Evolutionary conservation across 768 basidiomycete genomes (phyloP), one percentile per base, ranked within the genome.

Genomic region (Hemileccinum rubropunctum): DNA sequence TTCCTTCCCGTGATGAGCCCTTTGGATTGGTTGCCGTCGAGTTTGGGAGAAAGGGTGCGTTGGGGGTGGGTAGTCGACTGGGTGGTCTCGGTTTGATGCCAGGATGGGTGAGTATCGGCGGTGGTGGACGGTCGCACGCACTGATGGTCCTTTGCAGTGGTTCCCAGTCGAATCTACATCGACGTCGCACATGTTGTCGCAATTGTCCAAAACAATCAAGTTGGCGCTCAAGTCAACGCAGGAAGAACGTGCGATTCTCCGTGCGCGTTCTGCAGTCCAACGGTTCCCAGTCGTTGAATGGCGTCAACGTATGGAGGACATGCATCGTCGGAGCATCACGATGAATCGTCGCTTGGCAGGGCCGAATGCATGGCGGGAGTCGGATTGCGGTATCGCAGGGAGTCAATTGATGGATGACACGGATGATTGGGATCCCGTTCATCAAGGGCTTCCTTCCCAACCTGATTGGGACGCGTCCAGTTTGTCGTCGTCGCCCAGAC

Each of bases 261-360:
- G 93, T 63, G 94, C 94, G 38, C 83, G 94, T 37, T 95, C 94
- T 14, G 94, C 93, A 15, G 80, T 97, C 3, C 94, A 95, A 63
- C 90, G 94, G 61, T 97, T 97, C 88, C 94, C 94, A 5, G 94
- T 97, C 49, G 89, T 97, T 23, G 93, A 97, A 72, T 97, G 94
- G 94, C 88, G 94, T 62, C 93, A 95, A 66, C 83, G 90, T 42
- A 89, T 85, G 77, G 94, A 97, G 71, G 94, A 95, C 67, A 91
- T 95, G 77, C 94, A 97, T 66, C 81, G 79, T 52, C 86, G 94
- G 52, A 88, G 86, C 61, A 93, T 97, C 64, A 68, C 66, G 20
- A 72, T 73, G 4, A 93, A 88, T 62, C 85, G 94, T 45, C 67
- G 70, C 26, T 18, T 81, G 2, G 91, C 93, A 21, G 87, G 82